Evolutionary conservation across 2,329 filamentous ascomycete genomes (phyloP).

Genomic region (Elsinoe necatrix): DNA sequence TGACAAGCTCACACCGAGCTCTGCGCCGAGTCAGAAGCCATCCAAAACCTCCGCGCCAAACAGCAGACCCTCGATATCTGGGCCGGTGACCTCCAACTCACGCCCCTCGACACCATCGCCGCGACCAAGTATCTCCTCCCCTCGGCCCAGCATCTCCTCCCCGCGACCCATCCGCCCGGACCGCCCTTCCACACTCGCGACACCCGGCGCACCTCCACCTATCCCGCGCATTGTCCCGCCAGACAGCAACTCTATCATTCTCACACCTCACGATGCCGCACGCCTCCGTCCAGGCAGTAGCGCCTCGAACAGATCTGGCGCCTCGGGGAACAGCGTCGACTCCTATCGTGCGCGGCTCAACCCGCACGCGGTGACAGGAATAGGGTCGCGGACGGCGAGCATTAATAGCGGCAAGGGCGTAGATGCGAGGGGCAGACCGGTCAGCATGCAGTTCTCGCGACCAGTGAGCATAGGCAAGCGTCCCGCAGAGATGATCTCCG

Average conservation of each 20-base stretch:
- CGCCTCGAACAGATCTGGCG: background rate
- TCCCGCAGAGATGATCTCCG: background rate
- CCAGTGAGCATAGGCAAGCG: background rate
- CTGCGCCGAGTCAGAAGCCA: slow-evolving; percentile 25
- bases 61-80: slow-evolving; percentile 30
- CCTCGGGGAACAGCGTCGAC: background rate
- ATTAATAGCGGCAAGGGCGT: background rate
- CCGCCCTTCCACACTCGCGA: background rate
- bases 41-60: slow-evolving; percentile 31
- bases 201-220: background rate
- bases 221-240: background rate
- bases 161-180: slow-evolving; percentile 11
- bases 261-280: background rate
- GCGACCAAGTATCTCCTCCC: slow-evolving; percentile 25
- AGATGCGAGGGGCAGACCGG: background rate
- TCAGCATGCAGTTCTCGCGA: slow-evolving; percentile 4
- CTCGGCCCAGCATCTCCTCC: slow-evolving; percentile 20
- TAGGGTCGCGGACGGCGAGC: background rate
- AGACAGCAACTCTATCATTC: background rate
- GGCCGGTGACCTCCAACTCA: slow-evolving; percentile 21
- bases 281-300: background rate
- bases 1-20: slow-evolving; percentile 47
- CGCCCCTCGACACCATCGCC: slow-evolving; percentile 27
- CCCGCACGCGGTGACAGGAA: background rate
- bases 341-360: slow-evolving; percentile 1